Base-by-base conservation (phyloP, 2,329 filamentous ascomycete genomes). In the Cytospora piceicola region DNA sequence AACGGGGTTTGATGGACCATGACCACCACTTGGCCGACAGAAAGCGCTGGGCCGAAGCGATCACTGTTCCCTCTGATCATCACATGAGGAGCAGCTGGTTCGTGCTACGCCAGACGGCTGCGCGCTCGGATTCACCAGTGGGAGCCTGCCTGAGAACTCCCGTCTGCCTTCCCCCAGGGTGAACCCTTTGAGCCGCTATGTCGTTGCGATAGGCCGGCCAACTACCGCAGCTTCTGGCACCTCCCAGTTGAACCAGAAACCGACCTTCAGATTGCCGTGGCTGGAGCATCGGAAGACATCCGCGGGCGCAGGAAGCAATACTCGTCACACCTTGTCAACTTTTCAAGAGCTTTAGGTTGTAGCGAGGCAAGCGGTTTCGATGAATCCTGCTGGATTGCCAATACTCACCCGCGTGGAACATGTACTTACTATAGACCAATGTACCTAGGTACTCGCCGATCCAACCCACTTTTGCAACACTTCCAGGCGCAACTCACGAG, bases 261-360 rank as follows among this genome's bases (percentile, higher is more conserved):
- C 30, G 55, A 64, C 34, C 34, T 51, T 42, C 39, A 46, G 17
- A 30, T 51, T 17, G 9, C 11, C 8, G 15, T 59, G 39, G 34
- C 42, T 51, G 57, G 57, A 58, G 22, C 49, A 65, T 67, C 66
- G 66, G 66, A 67, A 58, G 54, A 65, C 58, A 51, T 67, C 66
- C 66, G 59, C 66, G 65, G 65, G 65, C 56, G 54, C 32, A 56
- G 51, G 20, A 67, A 63, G 60, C 39, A 39, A 30, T 32, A 56
- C 56, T 36, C 30, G 49, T 59, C 49, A 32, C 57, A 59, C 58
- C 62, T 22, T 67, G 66, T 57, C 63, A 60, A 27, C 34, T 57
- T 14, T 63, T 46, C 54, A 32, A 32, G 34, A 29, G n/a, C 22
- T 24, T 4, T 22, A n/a, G 20, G 42, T 8, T 49, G 24, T 34